phyloP scores from a whole-genome alignment of 306 rosid genomes.

The Prunus padus region DNA sequence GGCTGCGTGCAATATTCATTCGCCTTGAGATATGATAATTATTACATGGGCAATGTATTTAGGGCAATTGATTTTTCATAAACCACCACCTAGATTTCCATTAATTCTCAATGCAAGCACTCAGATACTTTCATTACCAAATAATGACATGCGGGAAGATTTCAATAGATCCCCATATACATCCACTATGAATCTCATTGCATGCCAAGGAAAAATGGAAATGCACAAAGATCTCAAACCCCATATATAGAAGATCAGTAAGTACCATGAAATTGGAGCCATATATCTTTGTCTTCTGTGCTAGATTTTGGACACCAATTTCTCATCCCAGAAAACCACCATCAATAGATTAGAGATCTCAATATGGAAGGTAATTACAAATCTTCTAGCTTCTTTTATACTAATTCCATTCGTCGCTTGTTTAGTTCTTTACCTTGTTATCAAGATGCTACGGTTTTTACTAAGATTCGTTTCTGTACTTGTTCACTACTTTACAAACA shows the following conservation, averaged over 20 bases:
- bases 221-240: too few relatives aligned
- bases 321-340: too few relatives aligned
- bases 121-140: background rate
- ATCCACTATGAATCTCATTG: too few relatives aligned
- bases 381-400: background rate
- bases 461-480: background rate
- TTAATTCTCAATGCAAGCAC: slow-evolving; percentile 1
- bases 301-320: background rate
- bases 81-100: slow-evolving; percentile 1
- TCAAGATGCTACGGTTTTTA: background rate
- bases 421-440: background rate
- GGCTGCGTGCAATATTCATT: too few relatives aligned
- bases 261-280: background rate
- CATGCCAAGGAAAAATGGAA: too few relatives aligned
- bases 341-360: background rate
- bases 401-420: background rate
- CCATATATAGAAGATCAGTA: background rate
- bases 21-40: too few relatives aligned
- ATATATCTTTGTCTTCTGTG: background rate
- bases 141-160: background rate
- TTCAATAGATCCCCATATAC: too few relatives aligned
- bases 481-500: background rate
- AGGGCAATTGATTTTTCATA: too few relatives aligned
- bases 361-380: slow-evolving; percentile 9
- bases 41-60: too few relatives aligned